These are phyloP conservation scores for Diaporthe citriasiana DNA, from an alignment of 2,329 filamentous ascomycete genomes.

Conservation along the genomic window DNA sequence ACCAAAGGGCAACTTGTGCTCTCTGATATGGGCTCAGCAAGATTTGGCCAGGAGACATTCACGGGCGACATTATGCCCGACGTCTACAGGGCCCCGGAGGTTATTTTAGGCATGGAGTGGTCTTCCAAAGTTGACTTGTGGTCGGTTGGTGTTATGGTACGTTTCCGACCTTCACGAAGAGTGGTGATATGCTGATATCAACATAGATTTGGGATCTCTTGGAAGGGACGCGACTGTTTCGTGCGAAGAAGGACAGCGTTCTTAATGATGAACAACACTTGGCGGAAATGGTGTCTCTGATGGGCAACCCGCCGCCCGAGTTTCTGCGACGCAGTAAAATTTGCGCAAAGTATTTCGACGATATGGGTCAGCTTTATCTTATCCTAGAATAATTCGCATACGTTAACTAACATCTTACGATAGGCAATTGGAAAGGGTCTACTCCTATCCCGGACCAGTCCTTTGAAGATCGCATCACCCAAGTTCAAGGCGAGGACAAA, in stretches of 20 bases:
- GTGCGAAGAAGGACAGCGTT: not conserved
- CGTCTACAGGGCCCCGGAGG: not conserved
- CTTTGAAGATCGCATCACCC: not conserved
- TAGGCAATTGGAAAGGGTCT: not conserved
- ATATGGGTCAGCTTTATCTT: not conserved
- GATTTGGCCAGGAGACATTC: not conserved
- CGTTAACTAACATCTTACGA: not conserved
- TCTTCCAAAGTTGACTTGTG: not conserved
- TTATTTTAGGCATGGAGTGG: not conserved
- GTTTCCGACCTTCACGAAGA: not conserved
- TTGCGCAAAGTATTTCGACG: not conserved
- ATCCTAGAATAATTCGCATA: not conserved
- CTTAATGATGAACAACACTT: not conserved
- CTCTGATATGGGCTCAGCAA: not conserved
- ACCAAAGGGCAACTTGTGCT: not conserved
- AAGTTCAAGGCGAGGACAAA: not conserved
- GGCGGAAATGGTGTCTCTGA: not conserved
- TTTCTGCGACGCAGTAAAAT: not conserved
- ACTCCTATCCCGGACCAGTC: not conserved
- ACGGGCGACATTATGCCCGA: not conserved
- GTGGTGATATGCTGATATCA: not conserved
- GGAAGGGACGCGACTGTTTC: not conserved
- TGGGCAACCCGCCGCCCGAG: not conserved
- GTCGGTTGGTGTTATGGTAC: not conserved
- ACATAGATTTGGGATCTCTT: not conserved